Evolutionary conservation across 768 basidiomycete species (phyloP).

Genomic region (Paxillus involutus): DNA sequence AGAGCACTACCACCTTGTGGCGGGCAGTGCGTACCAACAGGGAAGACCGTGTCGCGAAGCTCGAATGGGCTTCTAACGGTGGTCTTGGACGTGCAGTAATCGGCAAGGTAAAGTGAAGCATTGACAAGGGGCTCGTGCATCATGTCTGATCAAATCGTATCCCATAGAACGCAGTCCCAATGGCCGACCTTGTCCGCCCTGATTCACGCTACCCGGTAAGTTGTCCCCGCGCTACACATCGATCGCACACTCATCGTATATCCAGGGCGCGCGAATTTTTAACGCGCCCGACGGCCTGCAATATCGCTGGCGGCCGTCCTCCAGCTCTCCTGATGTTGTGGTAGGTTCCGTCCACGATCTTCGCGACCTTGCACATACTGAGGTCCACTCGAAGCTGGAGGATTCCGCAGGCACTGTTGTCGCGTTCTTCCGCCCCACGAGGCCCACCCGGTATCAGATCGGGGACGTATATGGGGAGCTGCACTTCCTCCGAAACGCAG

Average conservation of each 20-base stretch:
- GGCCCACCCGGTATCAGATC: constrained; percentile 77
- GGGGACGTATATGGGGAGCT: constrained; percentile 87
- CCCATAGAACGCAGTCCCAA: constrained; percentile 68
- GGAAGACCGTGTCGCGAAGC: constrained; percentile 85
- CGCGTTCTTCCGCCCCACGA: constrained; percentile 78
- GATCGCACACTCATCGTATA: constrained; percentile 14
- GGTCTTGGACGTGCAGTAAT: constrained; percentile 83
- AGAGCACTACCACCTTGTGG: constrained; percentile 76
- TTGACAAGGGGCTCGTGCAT: constrained; percentile 10
- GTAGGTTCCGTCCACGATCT: constrained; percentile 39
- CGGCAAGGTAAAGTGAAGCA: constrained; percentile 60
- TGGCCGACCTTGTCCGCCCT: constrained; percentile 78
- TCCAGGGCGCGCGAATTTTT: constrained; percentile 66
- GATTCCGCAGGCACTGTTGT: constrained; percentile 68
- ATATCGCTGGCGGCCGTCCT: constrained; percentile 79
- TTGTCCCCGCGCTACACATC: constrained; percentile 18
- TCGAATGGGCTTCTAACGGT: constrained; percentile 84
- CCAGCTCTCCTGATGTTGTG: constrained; percentile 55
- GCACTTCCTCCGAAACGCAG: constrained; percentile 77
- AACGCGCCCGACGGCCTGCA: constrained; percentile 80
- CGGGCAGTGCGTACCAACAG: constrained; percentile 80
- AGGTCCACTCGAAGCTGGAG: constrained; percentile 53
- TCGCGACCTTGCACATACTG: constrained; percentile 1
- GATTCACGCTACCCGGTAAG: constrained; percentile 63
- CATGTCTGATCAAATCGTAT: constrained; percentile 27